Conservation (phyloP, 164 flowering plant genomes). For the Macadamia tetraphylla region DNA sequence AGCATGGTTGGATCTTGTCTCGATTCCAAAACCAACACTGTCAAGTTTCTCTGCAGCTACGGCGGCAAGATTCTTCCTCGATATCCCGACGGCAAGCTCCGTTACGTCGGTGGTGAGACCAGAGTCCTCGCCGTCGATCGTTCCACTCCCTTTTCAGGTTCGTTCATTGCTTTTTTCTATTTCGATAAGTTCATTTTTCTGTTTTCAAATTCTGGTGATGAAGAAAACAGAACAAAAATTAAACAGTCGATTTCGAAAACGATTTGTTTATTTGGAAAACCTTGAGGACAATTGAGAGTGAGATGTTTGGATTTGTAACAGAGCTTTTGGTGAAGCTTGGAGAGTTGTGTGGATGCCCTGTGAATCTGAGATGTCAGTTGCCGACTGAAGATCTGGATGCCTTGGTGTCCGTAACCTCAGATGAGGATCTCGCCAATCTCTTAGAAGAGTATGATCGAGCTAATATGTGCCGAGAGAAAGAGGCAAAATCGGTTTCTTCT, state of each 20-base stretch:
- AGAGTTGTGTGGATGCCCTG: constrained; percentile 65
- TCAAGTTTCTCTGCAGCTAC: constrained; percentile 86
- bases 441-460: constrained; percentile 79
- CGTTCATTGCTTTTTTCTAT: constrained; percentile 13
- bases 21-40: constrained; percentile 24
- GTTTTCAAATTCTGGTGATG: no score
- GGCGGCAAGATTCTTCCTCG: constrained; percentile 95
- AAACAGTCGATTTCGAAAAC: no score
- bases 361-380: constrained; percentile 70
- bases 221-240: no score
- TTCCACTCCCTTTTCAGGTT: constrained; percentile 65
- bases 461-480: not conserved
- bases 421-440: constrained; percentile 79
- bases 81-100: constrained; percentile 82
- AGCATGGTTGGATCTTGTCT: constrained; percentile 34
- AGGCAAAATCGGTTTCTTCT: constrained; percentile 24
- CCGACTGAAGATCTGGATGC: constrained; percentile 92
- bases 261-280: not conserved
- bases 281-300: constrained; percentile 4
- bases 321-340: constrained; percentile 67
- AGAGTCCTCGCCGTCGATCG: constrained; percentile 79
- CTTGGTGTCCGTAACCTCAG: constrained; percentile 70
- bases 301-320: constrained; percentile 22
- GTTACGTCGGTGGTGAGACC: constrained; percentile 84
- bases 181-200: not conserved